Conservation (phyloP, 345 rosid species). For the Viola odorata region DNA sequence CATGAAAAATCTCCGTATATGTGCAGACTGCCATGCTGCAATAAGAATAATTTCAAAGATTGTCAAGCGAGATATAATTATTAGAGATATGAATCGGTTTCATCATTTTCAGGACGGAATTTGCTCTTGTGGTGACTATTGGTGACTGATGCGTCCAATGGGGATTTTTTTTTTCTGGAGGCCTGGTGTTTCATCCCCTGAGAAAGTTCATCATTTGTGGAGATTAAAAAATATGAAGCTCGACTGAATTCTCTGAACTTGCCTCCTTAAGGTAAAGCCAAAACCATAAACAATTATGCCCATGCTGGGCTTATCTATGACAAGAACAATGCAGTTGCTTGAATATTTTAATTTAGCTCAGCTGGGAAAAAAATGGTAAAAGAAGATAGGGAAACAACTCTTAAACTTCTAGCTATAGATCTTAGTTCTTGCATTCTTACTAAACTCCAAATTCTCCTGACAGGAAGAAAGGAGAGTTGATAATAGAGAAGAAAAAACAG, state of each 20-base stretch:
- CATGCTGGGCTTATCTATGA: not conserved
- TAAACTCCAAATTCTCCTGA: not conserved
- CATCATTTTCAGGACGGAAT: constrained; percentile 67
- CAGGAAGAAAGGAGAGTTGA: too few species aligned
- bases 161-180: not conserved
- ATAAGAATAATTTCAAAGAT: constrained; percentile 65
- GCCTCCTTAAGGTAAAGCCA: not conserved
- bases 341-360: not conserved
- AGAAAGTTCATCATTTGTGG: not conserved
- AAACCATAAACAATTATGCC: not conserved
- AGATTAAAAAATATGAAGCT: not conserved
- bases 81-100: constrained; percentile 79
- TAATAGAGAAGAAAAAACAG: too few species aligned
- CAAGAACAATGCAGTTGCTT: not conserved
- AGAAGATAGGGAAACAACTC: not conserved
- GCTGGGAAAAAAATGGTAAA: not conserved
- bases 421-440: not conserved
- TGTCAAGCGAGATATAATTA: constrained; percentile 55
- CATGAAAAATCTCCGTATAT: constrained; percentile 73
- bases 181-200: not conserved
- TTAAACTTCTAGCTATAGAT: not conserved
- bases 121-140: constrained; percentile 79
- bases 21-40: constrained; percentile 68
- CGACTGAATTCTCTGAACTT: not conserved
- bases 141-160: constrained; percentile 39